Evolutionary conservation across 345 rosid genomes (phyloP), one percentile per base, ranked within the genome.

Genomic region (Rhizophora mangle): DNA sequence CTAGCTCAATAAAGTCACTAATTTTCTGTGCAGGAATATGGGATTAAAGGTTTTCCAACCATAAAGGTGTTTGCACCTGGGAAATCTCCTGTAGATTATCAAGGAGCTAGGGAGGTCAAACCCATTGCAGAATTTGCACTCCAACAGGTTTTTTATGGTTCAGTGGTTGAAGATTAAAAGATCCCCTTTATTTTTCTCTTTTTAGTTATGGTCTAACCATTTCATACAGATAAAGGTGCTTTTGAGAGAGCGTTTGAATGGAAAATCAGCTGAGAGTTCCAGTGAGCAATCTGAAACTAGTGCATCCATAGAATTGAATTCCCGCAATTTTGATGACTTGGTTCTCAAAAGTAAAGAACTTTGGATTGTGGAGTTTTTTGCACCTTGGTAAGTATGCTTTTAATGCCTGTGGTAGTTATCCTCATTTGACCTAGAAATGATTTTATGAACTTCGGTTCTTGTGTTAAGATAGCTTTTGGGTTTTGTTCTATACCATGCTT

Each of bases 301-400:
- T 81, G 84, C 80, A 18, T 94, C 97, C 0, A 83, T 82, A 52
- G 97, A 88, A 81, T 70, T 94, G 78, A 89, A 82, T 76, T 85
- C 98, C 70, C 73, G 63, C 76, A 91, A 89, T 62, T 94, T 94
- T 79, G 97, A 91, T 70, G 90, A 91, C 74, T 72, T 89, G 87
- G 97, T 94, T 56, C 79, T 78, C 68, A 85, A 86, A 84, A 91
- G 98, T 80, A 91, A 89, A 82, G 93, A 91, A 19, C 90, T 91
- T 64, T 94, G 98, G 98, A 75, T 94, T 68, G 91, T 94, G 75
- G 98, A 94, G 80, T 91, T 94, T 74, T 91, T 91, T 55, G 97
- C 98, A 64, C 98, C 98, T 70, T 94, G 98, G 97, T 96, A 85
- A 74, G 90, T 67, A 16, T 58, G 37, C 60, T 54, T 53, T 31